Base-by-base conservation (phyloP, 345 rosid species). In the Gossypium bickii region DNA sequence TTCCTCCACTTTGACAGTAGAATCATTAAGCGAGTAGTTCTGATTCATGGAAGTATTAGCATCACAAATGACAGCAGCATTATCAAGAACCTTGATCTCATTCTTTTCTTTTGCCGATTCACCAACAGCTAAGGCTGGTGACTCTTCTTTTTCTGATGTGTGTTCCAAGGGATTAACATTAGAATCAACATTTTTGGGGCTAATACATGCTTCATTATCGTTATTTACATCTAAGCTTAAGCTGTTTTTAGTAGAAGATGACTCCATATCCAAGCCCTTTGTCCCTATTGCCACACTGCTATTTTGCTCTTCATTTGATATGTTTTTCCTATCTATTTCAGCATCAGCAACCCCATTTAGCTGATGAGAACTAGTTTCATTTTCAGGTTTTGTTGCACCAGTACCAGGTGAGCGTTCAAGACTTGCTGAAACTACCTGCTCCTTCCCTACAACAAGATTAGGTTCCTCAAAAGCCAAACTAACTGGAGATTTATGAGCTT, bases 181-280 rank as follows among this genome's bases (percentile, higher is more conserved):
- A 38, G 81, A 72, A 78, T 82, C 89, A 70, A 74, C 76, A 74
- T 74, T 82, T 77, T 78, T 83, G 44, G 58, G 76, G 69, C 80
- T 81, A 78, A 78, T 78, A 78, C 62, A 80, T 45, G 75, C 67
- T 81, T 82, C 86, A 70, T 77, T 81, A 74, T 81, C 88, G 74
- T 86, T 88, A 81, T 82, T 87, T 78, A 73, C 86, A 80, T 82
- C 92, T 71, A 85, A 72, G 73, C 76, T 79, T 79, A 82, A 57
- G 71, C 81, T 81, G 64, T 84, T 87, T 70, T 74, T 85, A 18
- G 89, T 84, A 80, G 85, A 84, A 79, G 91, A 90, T 73, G 93
- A 90, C 72, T 87, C 92, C 41, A 88, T 85, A 78, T 88, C 90
- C 78, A 90, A 78, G 72, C 81, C 82, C 80, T 85, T 88, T 29